phyloP scores from a whole-genome alignment of 345 rosid genomes.

The Syzygium grande region DNA sequence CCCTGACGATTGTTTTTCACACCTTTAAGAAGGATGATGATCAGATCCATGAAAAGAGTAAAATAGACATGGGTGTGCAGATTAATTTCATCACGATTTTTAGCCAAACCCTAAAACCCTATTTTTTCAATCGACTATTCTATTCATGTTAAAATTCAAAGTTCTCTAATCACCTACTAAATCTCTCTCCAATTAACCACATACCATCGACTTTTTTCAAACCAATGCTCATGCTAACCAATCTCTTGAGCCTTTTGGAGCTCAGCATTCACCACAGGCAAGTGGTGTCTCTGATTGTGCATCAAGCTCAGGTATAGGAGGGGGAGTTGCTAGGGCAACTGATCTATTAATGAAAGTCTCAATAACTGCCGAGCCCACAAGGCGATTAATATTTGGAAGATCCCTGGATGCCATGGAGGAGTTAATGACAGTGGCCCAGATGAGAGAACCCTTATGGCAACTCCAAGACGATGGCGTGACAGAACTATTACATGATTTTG shows the following conservation, averaged over 20 bases:
- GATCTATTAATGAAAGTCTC: constrained; percentile 3
- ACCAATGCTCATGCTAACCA: background rate
- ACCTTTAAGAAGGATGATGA: background rate
- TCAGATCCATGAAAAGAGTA: background rate
- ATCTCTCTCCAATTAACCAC: background rate
- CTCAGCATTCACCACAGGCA: background rate
- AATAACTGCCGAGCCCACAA: background rate
- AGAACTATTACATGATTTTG: background rate
- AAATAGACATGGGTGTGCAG: background rate
- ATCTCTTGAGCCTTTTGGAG: background rate
- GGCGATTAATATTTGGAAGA: background rate
- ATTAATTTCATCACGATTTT: background rate
- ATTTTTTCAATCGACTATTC: background rate
- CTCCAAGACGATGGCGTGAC: background rate
- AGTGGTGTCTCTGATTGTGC: background rate
- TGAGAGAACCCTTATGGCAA: background rate
- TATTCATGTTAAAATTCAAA: background rate
- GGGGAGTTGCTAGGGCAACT: background rate
- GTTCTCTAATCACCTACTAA: background rate
- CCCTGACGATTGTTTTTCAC: background rate
- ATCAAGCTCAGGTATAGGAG: background rate
- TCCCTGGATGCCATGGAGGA: background rate
- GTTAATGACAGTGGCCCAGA: background rate
- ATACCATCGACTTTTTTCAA: background rate
- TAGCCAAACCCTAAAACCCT: background rate